Evolutionary conservation across 345 rosid species (phyloP), one percentile per base, ranked within the genome.

Genomic region (Eucalyptus tenuipes): DNA sequence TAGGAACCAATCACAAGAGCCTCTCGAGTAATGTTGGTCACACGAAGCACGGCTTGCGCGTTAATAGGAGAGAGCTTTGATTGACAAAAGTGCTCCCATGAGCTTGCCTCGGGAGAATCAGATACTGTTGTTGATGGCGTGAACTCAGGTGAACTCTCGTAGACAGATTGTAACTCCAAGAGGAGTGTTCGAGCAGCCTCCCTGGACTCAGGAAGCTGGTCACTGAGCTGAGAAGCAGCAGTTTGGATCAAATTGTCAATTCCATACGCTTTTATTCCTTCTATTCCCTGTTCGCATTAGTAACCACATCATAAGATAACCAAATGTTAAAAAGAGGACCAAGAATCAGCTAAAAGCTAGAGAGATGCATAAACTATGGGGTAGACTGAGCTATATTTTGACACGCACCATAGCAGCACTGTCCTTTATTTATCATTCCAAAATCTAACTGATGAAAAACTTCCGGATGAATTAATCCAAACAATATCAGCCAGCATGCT

Each of bases 121-220:
- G 92, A 86, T 64, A 92, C 68, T 45, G 91, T 87, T 49, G 91
- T 88, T 71, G 91, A 89, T 25, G 93, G 89, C 29, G 88, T 85
- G 17, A 87, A 89, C 47, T 88, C 88, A 17, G 89, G 91, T 49
- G 94, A 93, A 90, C 95, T 94, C 92, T 94, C 96, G 45, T 94
- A 96, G 18, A 93, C 97, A 64, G 92, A 91, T 91, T 96, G 97
- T 89, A 97, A 94, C 89, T 96, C 96, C 92, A 96, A 89, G 52
- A 97, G 97, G 89, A 95, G 97, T 40, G 94, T 87, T 52, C 99
- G 94, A 86, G 99, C 99, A 91, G 99, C 99, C 91, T 96, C 99
- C 87, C 99, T 94, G 22, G 99, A 97, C 89, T 94, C 99, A 25
- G 99, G 99, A 90, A 97, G 99, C 89, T 96, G 96, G 92, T 96